Evolutionary conservation across 306 rosid genomes (phyloP).

Genomic region (Cicer arietinum): DNA sequence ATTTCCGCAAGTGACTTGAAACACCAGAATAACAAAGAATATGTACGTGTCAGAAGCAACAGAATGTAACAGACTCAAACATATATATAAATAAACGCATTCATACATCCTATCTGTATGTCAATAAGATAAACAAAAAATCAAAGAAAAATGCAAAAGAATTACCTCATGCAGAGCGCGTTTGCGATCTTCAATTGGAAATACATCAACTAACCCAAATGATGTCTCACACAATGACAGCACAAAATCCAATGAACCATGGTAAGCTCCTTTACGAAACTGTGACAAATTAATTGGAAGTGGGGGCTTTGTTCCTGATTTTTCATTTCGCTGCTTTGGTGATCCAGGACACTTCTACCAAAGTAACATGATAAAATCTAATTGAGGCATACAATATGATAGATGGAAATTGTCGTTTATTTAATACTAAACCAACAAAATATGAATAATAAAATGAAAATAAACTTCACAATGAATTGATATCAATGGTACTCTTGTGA

Average conservation of each 20-base stretch:
- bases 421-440: slow-evolving; percentile 17
- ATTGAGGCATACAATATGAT: slow-evolving; percentile 27
- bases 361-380: slow-evolving; percentile 44
- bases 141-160: slow-evolving; percentile 43
- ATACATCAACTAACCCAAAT: slow-evolving; percentile 92
- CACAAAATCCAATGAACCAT: slow-evolving; percentile 87
- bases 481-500: slow-evolving; percentile 9
- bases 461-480: slow-evolving; percentile 29
- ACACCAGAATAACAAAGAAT: slow-evolving; percentile 44
- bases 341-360: slow-evolving; percentile 75
- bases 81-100: slow-evolving; percentile 22
- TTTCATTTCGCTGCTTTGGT: slow-evolving; percentile 68
- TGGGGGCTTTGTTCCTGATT: slow-evolving; percentile 79
- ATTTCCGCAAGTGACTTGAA: slow-evolving; percentile 83
- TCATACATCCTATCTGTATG: slow-evolving; percentile 24
- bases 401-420: slow-evolving; percentile 15
- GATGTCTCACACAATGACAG: slow-evolving; percentile 88
- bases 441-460: slow-evolving; percentile 41
- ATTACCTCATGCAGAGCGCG: slow-evolving; percentile 84
- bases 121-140: slow-evolving; percentile 41
- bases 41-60: slow-evolving; percentile 41
- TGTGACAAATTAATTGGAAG: slow-evolving; percentile 73
- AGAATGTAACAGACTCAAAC: slow-evolving; percentile 17
- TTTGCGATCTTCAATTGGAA: slow-evolving; percentile 95
- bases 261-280: slow-evolving; percentile 84